Conservation (phyloP, 768 basidiomycete species). For the Kwoniella bestiolae region DNA sequence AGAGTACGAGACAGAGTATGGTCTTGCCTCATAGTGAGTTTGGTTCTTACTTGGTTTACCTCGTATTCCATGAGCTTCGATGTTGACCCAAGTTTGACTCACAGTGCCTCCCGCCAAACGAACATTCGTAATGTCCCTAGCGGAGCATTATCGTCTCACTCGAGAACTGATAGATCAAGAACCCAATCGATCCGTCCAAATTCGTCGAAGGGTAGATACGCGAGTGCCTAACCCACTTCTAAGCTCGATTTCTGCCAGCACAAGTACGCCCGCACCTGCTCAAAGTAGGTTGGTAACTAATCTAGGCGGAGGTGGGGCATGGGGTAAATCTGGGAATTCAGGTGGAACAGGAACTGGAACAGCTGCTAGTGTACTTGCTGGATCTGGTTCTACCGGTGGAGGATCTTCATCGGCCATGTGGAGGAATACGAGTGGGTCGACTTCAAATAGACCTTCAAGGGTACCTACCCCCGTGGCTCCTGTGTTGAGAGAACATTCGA, state of each 20-base stretch:
- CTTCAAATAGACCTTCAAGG: slow-evolving; percentile 14
- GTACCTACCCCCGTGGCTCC: slow-evolving; percentile 23
- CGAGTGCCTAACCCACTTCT: slow-evolving; percentile 75
- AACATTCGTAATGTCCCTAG: slow-evolving; percentile 74
- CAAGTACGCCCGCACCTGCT: slow-evolving; percentile 52
- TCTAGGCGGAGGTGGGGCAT: slow-evolving; percentile 12
- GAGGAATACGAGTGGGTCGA: background rate
- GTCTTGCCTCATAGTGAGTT: slow-evolving; percentile 36
- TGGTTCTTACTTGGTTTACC: slow-evolving; percentile 47
- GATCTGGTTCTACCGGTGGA: background rate
- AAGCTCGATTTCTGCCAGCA: slow-evolving; percentile 50
- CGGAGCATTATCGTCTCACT: slow-evolving; percentile 78
- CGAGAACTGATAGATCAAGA: slow-evolving; percentile 89
- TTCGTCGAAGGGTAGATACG: slow-evolving; percentile 80
- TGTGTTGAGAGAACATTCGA: slow-evolving; percentile 8
- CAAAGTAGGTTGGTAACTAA: slow-evolving; percentile 20
- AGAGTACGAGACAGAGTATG: slow-evolving; percentile 45
- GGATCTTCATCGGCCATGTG: background rate
- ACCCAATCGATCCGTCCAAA: slow-evolving; percentile 77
- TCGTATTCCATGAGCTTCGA: slow-evolving; percentile 67
- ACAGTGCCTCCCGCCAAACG: slow-evolving; percentile 75
- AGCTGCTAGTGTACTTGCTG: slow-evolving; percentile 14
- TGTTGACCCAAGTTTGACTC: slow-evolving; percentile 54
- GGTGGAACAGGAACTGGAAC: no score
- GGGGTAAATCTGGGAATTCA: slow-evolving; percentile 21